Evolutionary conservation across 306 rosid genomes (phyloP).

Genomic region (Acacia confusa): DNA sequence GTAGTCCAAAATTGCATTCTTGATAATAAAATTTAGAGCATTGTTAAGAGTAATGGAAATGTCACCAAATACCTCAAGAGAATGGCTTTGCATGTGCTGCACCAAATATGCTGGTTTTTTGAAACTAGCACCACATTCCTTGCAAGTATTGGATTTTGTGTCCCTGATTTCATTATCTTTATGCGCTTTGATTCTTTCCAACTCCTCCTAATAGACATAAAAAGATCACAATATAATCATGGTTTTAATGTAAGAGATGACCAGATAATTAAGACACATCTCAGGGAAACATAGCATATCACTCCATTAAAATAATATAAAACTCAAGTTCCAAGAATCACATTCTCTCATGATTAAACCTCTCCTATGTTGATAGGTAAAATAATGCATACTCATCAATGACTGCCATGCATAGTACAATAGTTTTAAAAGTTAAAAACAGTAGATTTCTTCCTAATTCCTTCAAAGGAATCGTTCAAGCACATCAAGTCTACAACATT

Average conservation of each 20-base stretch:
- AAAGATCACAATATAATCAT: slow-evolving; percentile 5
- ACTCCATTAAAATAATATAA: neutral
- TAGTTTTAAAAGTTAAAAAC: neutral
- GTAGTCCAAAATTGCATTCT: neutral
- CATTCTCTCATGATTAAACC: neutral
- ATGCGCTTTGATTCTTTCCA: slow-evolving; percentile 36
- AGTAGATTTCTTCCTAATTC: no score
- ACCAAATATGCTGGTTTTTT: slow-evolving; percentile 70
- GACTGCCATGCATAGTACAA: neutral
- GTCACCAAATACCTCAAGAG: slow-evolving; percentile 62
- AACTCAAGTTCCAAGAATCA: neutral
- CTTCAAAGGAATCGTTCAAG: no score
- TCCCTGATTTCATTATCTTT: slow-evolving; percentile 24
- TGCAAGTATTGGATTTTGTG: slow-evolving; percentile 50
- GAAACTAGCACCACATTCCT: slow-evolving; percentile 70
- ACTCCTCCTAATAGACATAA: slow-evolving; percentile 48
- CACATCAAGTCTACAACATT: no score
- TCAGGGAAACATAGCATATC: neutral
- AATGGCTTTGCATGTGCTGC: slow-evolving; percentile 88
- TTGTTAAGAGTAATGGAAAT: neutral
- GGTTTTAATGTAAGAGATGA: no score
- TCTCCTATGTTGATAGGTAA: neutral
- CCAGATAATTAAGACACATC: no score
- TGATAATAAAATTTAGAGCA: no score
- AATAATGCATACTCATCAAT: neutral